A percentile compares a stretch with the other conserved stretches of the same genome.
Conservation (phyloP, 495 filamentous ascomycete species). For the Podospora tetraspora region DNA sequence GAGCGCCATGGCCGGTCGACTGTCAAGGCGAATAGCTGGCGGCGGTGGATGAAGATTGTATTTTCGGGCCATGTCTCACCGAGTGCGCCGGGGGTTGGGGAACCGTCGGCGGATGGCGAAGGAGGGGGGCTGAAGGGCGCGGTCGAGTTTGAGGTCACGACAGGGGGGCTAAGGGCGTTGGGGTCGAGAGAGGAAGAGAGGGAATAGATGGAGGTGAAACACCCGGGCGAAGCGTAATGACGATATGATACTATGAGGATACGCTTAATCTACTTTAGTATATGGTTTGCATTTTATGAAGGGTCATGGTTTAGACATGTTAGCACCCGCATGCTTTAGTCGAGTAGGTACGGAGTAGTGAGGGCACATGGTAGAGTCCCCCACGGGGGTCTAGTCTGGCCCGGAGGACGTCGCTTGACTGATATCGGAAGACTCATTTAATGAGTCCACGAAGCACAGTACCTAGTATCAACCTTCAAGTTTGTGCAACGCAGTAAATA, state of each 20-base stretch:
- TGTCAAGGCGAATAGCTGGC: slow-evolving; percentile 37
- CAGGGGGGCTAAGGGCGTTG: slow-evolving; percentile 45
- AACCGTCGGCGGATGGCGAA: slow-evolving; percentile 38
- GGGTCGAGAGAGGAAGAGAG: slow-evolving; percentile 9
- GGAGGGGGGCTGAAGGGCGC: slow-evolving; percentile 40
- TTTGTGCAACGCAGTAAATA: too few species aligned
- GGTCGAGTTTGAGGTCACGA: slow-evolving; percentile 53
- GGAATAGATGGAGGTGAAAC: not conserved
- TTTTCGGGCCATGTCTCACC: slow-evolving; percentile 64
- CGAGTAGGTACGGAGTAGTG: too few species aligned
- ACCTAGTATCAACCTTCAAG: too few species aligned
- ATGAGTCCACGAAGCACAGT: too few species aligned
- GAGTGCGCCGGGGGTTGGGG: slow-evolving; percentile 37
- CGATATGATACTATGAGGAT: not conserved
- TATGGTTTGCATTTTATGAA: not conserved
- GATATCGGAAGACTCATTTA: too few species aligned
- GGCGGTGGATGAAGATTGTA: slow-evolving; percentile 71
- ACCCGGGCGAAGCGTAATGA: not conserved
- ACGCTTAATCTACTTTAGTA: not conserved
- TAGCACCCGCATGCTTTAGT: not conserved
- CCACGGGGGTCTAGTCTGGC: too few species aligned
- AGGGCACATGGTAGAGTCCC: too few species aligned
- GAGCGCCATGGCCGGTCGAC: slow-evolving; percentile 13
- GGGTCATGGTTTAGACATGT: not conserved
- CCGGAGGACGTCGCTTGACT: too few species aligned